phyloP scores from a whole-genome alignment of 1,284 basidiomycete genomes.

The Peniophora sp. region DNA sequence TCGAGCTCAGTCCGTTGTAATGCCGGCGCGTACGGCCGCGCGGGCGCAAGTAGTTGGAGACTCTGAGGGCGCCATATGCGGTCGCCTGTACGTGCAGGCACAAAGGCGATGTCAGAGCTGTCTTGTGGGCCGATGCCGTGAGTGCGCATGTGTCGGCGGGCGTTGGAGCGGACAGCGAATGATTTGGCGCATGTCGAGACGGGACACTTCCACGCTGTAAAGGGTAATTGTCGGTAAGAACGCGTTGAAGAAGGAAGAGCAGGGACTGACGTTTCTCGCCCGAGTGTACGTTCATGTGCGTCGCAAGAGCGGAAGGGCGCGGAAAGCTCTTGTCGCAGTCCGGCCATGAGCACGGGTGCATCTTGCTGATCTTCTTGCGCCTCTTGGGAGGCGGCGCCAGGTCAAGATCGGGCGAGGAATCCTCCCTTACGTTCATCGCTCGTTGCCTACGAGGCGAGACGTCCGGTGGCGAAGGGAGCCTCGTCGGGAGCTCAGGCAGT shows the following conservation, averaged over 20 bases:
- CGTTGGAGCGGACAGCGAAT: slow-evolving; percentile 60
- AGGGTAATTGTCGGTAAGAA: neutral
- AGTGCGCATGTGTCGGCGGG: slow-evolving; percentile 52
- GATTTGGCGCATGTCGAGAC: slow-evolving; percentile 45
- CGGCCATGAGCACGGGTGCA: slow-evolving; percentile 46
- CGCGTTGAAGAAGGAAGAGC: neutral
- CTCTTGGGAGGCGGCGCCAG: neutral
- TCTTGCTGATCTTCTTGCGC: slow-evolving; percentile 21
- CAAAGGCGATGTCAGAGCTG: slow-evolving; percentile 3
- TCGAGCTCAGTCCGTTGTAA: neutral
- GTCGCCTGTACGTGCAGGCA: neutral
- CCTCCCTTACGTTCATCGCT: too few relatives aligned
- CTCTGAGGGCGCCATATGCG: slow-evolving; percentile 17
- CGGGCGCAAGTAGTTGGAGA: slow-evolving; percentile 22
- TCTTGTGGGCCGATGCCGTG: slow-evolving; percentile 27
- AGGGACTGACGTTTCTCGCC: slow-evolving; percentile 49
- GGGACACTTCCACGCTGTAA: slow-evolving; percentile 46
- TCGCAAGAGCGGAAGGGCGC: slow-evolving; percentile 55
- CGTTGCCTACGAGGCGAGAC: too few relatives aligned
- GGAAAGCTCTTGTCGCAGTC: slow-evolving; percentile 55
- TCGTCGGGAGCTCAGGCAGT: too few relatives aligned
- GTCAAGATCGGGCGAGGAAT: neutral
- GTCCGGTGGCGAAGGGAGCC: too few relatives aligned
- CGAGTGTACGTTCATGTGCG: slow-evolving; percentile 69
- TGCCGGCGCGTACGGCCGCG: slow-evolving; percentile 29